Base-by-base conservation (phyloP, 768 basidiomycete genomes). In the Mycena crocata region DNA sequence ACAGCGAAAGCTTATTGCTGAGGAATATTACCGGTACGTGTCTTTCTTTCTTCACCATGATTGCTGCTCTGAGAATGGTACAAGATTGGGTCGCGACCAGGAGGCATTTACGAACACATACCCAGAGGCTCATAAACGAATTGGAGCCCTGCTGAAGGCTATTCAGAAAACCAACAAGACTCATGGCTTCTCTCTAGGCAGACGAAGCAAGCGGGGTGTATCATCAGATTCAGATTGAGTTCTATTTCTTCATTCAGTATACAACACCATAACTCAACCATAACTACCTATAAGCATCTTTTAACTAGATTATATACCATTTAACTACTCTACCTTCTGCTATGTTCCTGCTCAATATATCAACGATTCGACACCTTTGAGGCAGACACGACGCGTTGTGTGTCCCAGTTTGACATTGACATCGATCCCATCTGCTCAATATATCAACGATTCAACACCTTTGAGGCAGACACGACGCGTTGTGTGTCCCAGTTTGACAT, bases 1-100 rank as follows among this genome's bases (percentile, higher is more conserved):
- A 4, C 58, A 60, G 17, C 58, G 48, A 5, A 60, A 60, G 19
- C 32, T 60, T 17, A 50, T 60, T n/a, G 35, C 31, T 37, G 58
- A 48, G 19, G 58, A 60, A 28, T 60, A 28, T 17, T 35, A 28
- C 35, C 26, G 58, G 58, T 50, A 14, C 2, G 35, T 54, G 14
- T 23, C 7, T 10, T 23, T 26, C 21, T n/a, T 24, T 39, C 39
- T 24, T 2, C 39, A 10, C 3, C 21, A 13, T 54, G n/a, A 23
- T 26, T 28, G 6, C 32, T 37, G 26, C 49, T 31, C 31, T n/a
- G 4, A 58, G 2, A 10, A 17, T 37, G 19, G 19, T 30, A 42
- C 31, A 2, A 60, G 58, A 23, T 60, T 60, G 58, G 17, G 21
- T 5, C 58, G 48, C 1, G 17, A 31, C 12, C 17, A 60, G 28